Evolutionary conservation across 2,329 filamentous ascomycete species (phyloP).

Genomic region (Neofusicoccum laricinum): DNA sequence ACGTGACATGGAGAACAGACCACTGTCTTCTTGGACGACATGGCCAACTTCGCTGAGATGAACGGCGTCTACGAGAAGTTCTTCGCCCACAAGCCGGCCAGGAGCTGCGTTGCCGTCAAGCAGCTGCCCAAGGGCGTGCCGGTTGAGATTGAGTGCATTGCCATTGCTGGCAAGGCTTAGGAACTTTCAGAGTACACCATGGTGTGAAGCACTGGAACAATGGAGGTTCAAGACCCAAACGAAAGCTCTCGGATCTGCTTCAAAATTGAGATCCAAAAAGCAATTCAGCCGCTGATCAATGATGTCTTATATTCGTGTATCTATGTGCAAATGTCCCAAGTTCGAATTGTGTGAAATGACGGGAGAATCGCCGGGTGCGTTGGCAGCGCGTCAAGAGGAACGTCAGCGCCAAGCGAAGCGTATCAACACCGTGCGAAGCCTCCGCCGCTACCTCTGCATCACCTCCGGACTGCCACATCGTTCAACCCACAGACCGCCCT

Average conservation of each 20-base stretch:
- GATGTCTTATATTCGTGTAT: not conserved
- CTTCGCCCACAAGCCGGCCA: conserved; percentile 79
- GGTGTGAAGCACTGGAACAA: not conserved
- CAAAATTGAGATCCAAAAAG: not conserved
- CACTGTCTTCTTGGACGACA: conserved; percentile 82
- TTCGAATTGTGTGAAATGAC: not conserved
- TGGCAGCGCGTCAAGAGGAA: not conserved
- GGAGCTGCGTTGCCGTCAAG: conserved; percentile 87
- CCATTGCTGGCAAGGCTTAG: conserved; percentile 42
- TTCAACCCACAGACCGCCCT: not conserved
- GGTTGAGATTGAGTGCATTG: conserved; percentile 88
- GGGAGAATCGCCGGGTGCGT: not conserved
- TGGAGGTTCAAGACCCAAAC: not conserved
- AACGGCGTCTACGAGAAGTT: conserved; percentile 82
- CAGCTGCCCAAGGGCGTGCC: conserved; percentile 81
- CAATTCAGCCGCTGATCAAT: not conserved
- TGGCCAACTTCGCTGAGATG: conserved; percentile 85
- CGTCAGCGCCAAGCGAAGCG: conserved; percentile 8
- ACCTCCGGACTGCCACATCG: not conserved
- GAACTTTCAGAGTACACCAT: not conserved
- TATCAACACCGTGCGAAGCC: conserved; percentile 3
- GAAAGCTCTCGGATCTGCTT: not conserved
- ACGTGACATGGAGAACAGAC: conserved; percentile 27
- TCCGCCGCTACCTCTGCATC: not conserved
- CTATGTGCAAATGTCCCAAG: not conserved